phyloP scores from a whole-genome alignment of 2,329 filamentous ascomycete species.

The Verticillium dahliae region DNA sequence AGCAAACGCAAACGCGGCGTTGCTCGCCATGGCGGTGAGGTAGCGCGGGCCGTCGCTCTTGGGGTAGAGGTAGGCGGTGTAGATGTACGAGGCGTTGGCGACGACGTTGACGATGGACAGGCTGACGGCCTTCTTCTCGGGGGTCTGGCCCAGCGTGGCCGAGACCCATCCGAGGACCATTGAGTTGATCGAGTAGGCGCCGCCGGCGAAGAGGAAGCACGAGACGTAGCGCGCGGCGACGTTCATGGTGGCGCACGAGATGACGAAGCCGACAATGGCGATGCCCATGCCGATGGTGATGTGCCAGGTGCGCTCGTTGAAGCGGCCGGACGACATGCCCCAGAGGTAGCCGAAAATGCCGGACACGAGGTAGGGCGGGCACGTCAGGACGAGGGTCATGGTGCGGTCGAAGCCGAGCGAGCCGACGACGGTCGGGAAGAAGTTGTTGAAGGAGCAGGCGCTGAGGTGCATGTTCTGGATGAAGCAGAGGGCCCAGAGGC shows the following conservation, averaged over 20 bases:
- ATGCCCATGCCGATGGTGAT: slow-evolving; percentile 31
- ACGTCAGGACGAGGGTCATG: slow-evolving; percentile 39
- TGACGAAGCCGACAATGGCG: slow-evolving; percentile 30
- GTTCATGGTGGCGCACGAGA: slow-evolving; percentile 17
- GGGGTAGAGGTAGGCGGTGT: slow-evolving; percentile 34
- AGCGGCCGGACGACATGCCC: slow-evolving; percentile 33
- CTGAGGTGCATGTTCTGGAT: slow-evolving; percentile 23
- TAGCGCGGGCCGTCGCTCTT: slow-evolving; percentile 16
- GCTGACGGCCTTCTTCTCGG: slow-evolving; percentile 37
- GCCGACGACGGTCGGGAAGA: slow-evolving; percentile 71
- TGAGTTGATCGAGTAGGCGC: slow-evolving; percentile 32
- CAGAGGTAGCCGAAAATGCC: slow-evolving; percentile 28
- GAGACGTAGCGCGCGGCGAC: slow-evolving; percentile 16
- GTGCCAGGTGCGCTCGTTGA: slow-evolving; percentile 41
- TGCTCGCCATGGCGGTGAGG: slow-evolving; percentile 7
- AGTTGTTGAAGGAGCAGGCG: slow-evolving; percentile 62
- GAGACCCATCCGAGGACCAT: slow-evolving; percentile 37
- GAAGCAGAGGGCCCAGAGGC: slow-evolving; percentile 17
- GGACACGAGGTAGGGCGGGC: slow-evolving; percentile 32
- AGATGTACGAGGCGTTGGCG: slow-evolving; percentile 27
- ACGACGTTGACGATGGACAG: slow-evolving; percentile 32
- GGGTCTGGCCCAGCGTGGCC: slow-evolving; percentile 32
- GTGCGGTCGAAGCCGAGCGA: slow-evolving; percentile 33
- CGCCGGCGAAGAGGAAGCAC: slow-evolving; percentile 30
- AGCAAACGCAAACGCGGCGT: slow-evolving; percentile 15